Percentiles rank a stretch among this genome's conserved stretches.
Evolutionary conservation across 495 filamentous ascomycete species (phyloP).

Genomic region (Neurospora sp.): DNA sequence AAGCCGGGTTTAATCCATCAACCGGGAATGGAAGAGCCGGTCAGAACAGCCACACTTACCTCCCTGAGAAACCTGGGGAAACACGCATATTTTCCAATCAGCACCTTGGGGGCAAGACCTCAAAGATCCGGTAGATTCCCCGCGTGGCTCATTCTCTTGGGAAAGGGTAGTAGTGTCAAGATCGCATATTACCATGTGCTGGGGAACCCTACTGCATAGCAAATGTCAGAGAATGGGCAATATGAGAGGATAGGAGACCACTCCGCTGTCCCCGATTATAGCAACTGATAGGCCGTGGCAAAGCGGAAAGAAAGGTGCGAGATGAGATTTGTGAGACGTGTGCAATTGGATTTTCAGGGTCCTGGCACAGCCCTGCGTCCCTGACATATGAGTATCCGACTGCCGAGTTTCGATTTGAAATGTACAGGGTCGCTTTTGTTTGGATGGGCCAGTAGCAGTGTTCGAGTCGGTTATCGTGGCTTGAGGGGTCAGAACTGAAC

Average conservation of each 20-base stretch:
- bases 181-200: background rate
- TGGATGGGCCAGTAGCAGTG: background rate
- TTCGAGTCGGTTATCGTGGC: background rate
- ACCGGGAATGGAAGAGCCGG: background rate
- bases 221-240: background rate
- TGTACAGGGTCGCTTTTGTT: background rate
- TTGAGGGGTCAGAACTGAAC: background rate
- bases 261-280: background rate
- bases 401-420: background rate
- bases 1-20: background rate
- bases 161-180: background rate
- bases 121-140: background rate
- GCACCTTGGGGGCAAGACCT: background rate
- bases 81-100: background rate
- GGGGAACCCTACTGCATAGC: background rate
- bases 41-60: background rate
- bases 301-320: background rate
- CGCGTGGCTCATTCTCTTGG: background rate
- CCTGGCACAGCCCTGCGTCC: background rate
- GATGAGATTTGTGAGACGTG: background rate
- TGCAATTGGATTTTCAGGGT: background rate
- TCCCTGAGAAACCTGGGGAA: background rate
- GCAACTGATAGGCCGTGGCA: background rate
- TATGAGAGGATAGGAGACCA: background rate
- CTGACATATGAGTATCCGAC: background rate